These are phyloP conservation scores for Decorospora gaudefroyi DNA, from an alignment of 2,329 filamentous ascomycete species.

Conservation along the genomic window DNA sequence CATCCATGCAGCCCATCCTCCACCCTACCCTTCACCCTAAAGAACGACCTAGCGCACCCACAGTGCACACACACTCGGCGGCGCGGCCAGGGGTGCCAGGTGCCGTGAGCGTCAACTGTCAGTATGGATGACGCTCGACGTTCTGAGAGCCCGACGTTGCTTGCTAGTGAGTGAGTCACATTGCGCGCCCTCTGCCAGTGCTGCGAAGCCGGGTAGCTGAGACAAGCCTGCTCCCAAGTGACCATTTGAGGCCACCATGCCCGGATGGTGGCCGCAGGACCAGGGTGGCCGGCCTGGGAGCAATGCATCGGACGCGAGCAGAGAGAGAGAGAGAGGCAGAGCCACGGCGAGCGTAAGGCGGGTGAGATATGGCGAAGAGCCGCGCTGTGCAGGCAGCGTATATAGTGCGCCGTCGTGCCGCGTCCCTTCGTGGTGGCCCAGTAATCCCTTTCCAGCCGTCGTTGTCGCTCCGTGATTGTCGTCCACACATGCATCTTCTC, in stretches of 20 bases:
- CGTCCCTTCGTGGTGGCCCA: conserved; percentile 11
- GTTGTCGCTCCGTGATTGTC: conserved; percentile 1
- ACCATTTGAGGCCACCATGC: conserved; percentile 39
- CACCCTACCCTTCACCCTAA: too few relatives aligned
- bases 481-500: background rate
- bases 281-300: conserved; percentile 12
- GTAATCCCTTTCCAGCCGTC: conserved; percentile 4
- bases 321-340: too few relatives aligned
- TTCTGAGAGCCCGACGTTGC: conserved; percentile 11
- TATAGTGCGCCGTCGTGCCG: conserved; percentile 28
- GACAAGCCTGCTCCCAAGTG: conserved; percentile 28
- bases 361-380: conserved; percentile 17
- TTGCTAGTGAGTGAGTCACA: conserved; percentile 43
- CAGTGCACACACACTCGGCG: conserved; percentile 9
- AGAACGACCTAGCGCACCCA: conserved; percentile 3
- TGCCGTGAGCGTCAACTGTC: conserved; percentile 2
- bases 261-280: conserved; percentile 25
- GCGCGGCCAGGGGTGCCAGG: conserved; percentile 6
- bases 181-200: conserved; percentile 21
- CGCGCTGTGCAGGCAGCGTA: conserved; percentile 7
- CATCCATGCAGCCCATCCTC: too few relatives aligned
- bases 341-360: conserved; percentile 17
- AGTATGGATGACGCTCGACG: conserved; percentile 7
- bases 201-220: conserved; percentile 19
- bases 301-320: conserved; percentile 2